These are phyloP conservation scores for Lactifluus subvellereus DNA, from an alignment of 768 basidiomycete species.

Conservation along the genomic window DNA sequence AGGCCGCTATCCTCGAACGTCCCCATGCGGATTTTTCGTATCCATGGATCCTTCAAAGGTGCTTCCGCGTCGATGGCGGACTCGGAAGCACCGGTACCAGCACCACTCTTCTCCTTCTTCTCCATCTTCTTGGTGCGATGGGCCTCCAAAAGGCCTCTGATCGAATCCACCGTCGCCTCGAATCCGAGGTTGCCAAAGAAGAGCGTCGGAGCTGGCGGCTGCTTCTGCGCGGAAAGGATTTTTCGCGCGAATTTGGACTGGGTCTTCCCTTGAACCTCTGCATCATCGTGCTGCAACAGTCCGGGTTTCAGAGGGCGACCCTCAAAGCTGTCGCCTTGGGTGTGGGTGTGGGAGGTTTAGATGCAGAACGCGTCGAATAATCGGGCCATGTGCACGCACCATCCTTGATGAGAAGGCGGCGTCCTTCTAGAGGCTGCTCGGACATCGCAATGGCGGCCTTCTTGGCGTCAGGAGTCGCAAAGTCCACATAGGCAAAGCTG, in stretches of 20 bases:
- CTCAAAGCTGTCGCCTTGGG: constrained; percentile 63
- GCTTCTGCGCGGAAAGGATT: constrained; percentile 72
- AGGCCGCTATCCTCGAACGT: constrained; percentile 93
- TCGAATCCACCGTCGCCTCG: constrained; percentile 74
- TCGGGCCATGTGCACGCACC: constrained; percentile 41
- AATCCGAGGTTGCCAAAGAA: constrained; percentile 94
- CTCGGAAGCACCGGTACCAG: background rate
- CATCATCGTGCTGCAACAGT: constrained; percentile 29
- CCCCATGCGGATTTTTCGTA: constrained; percentile 84
- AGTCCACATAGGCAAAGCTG: constrained; percentile 97
- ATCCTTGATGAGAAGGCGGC: constrained; percentile 89
- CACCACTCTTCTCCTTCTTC: background rate
- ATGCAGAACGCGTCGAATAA: background rate
- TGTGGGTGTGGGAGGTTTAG: background rate
- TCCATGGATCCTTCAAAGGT: constrained; percentile 41
- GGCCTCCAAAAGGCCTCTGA: constrained; percentile 67
- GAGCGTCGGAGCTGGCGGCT: constrained; percentile 76
- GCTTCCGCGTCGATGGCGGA: constrained; percentile 20
- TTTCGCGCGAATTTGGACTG: constrained; percentile 69
- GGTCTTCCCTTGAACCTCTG: constrained; percentile 35
- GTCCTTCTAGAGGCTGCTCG: constrained; percentile 76
- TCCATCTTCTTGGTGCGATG: constrained; percentile 43
- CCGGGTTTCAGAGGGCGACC: constrained; percentile 55
- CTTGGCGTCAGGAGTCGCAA: constrained; percentile 72
- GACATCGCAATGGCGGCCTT: constrained; percentile 69